Conservation (phyloP, 208 protist genomes). For the Acanthamoeba quina region DNA sequence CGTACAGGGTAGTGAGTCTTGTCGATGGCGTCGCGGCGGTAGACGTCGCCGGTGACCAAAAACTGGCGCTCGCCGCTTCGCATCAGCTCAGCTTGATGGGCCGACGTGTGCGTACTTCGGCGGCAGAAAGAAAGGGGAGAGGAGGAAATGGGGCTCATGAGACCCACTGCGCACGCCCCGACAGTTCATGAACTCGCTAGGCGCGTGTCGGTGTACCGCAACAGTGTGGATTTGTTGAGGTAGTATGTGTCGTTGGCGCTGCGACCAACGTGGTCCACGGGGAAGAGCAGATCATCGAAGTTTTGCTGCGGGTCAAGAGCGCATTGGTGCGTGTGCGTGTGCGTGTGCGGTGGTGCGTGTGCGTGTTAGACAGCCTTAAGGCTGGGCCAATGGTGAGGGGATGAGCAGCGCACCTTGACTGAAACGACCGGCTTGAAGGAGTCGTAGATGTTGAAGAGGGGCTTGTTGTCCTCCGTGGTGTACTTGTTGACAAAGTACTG, state of each 20-base stretch:
- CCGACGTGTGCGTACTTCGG: slow-evolving; percentile 87
- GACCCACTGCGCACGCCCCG: neutral
- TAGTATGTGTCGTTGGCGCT: slow-evolving; percentile 89
- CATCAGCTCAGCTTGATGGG: slow-evolving; percentile 88
- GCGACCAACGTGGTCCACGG: slow-evolving; percentile 84
- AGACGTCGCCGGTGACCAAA: slow-evolving; percentile 91
- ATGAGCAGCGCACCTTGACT: neutral
- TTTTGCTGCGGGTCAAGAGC: slow-evolving; percentile 75
- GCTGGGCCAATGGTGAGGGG: neutral
- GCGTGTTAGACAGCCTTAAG: too few relatives aligned
- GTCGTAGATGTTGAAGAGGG: slow-evolving; percentile 77
- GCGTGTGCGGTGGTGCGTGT: neutral
- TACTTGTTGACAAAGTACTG: slow-evolving; percentile 76
- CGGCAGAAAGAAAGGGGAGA: neutral
- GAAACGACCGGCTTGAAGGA: slow-evolving; percentile 75
- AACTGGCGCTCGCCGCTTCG: slow-evolving; percentile 77
- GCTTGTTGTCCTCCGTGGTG: neutral
- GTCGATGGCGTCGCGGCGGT: slow-evolving; percentile 92
- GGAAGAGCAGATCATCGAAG: slow-evolving; percentile 88
- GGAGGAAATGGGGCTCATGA: neutral
- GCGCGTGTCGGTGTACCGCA: slow-evolving; percentile 13
- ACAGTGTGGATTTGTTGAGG: slow-evolving; percentile 73
- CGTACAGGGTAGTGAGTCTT: slow-evolving; percentile 89
- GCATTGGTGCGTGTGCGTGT: neutral
- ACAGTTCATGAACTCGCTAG: neutral